Conservation (phyloP, 192 early-diverging fungal genomes). For the Linnemannia exigua region DNA sequence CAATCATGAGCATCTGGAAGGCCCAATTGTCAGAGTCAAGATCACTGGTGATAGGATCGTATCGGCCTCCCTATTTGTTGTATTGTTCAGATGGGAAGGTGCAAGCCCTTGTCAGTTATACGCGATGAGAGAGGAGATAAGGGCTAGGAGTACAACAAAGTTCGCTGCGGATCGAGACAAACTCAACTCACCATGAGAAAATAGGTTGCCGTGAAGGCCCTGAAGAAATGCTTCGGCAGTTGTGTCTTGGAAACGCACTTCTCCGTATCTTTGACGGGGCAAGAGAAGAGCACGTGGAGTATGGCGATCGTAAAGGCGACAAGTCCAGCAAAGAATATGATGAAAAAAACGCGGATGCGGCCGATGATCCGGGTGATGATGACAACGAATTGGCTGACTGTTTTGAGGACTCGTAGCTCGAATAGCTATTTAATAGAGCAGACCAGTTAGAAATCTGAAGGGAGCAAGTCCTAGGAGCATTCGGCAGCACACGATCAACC, state of each 20-base stretch:
- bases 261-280: not conserved
- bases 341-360: constrained; percentile 33
- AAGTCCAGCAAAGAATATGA: constrained; percentile 13
- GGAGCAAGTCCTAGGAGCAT: not conserved
- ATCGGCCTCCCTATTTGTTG: constrained; percentile 24
- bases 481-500: not conserved
- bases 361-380: constrained; percentile 16
- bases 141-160: not conserved
- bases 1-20: constrained; percentile 29
- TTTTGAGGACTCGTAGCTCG: constrained; percentile 24
- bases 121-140: not conserved
- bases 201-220: constrained; percentile 20
- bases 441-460: not conserved
- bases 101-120: not conserved
- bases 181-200: constrained; percentile 24
- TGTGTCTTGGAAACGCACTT: not conserved
- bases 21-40: constrained; percentile 12
- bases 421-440: constrained; percentile 20
- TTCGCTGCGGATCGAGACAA: not conserved
- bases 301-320: constrained; percentile 30
- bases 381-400: constrained; percentile 20
- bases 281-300: constrained; percentile 3
- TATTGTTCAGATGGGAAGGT: not conserved
- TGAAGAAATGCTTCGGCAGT: constrained; percentile 5
- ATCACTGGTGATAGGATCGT: constrained; percentile 24